Percentiles rank a stretch among this genome's conserved stretches.
These are phyloP conservation scores for Coemansia sp. DNA, from an alignment of 192 early-diverging fungal species.

Conservation along the genomic window DNA sequence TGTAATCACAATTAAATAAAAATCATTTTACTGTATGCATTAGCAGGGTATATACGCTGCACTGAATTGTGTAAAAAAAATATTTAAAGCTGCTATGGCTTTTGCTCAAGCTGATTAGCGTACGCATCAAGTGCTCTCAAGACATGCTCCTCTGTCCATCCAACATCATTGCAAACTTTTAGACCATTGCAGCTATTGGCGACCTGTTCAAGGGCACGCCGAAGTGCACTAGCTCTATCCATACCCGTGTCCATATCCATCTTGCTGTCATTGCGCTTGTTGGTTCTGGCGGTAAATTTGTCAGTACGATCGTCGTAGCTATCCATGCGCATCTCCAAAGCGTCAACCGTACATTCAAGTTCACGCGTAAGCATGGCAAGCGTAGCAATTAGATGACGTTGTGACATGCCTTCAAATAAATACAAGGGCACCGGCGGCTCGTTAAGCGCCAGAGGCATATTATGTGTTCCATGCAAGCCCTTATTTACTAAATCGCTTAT, in stretches of 20 bases:
- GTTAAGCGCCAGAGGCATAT: conserved; percentile 33
- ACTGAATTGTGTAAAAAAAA: background rate
- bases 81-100: background rate
- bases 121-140: conserved; percentile 37
- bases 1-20: no score
- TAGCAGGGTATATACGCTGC: no score
- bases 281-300: background rate
- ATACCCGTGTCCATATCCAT: conserved; percentile 17
- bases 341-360: conserved; percentile 40
- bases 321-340: conserved; percentile 25
- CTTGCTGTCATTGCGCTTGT: conserved; percentile 38
- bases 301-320: background rate
- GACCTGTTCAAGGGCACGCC: conserved; percentile 30
- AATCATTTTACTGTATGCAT: no score
- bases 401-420: conserved; percentile 48
- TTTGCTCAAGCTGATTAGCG: conserved; percentile 8
- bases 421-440: conserved; percentile 50
- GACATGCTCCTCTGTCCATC: conserved; percentile 45
- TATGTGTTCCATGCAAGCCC: conserved; percentile 14
- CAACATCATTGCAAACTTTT: conserved; percentile 14
- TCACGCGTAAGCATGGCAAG: conserved; percentile 48
- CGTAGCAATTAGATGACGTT: conserved; percentile 31
- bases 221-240: conserved; percentile 17
- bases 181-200: conserved; percentile 15
- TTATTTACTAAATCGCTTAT: conserved; percentile 15